A percentile compares a stretch with the other conserved stretches of the same genome.
Evolutionary conservation across 1,284 basidiomycete species (phyloP).

Genomic region (Ustilago xerochloae): DNA sequence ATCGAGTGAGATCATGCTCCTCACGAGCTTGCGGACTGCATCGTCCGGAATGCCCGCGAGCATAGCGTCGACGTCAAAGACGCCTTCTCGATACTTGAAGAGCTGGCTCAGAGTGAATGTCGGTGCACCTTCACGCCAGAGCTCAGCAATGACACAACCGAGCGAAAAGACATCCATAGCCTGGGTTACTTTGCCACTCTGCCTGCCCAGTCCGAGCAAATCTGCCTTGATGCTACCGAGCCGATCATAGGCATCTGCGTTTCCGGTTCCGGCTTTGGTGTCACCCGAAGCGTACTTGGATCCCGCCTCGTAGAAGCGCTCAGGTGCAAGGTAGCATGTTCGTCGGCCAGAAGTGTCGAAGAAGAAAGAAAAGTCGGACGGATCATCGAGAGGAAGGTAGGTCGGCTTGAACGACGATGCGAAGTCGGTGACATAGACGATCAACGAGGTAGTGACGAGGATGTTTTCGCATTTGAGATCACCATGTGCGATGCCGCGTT

Average conservation of each 20-base stretch:
- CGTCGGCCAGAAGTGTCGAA: slow-evolving; percentile 93
- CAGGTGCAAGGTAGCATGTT: slow-evolving; percentile 95
- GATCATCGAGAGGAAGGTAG: slow-evolving; percentile 93
- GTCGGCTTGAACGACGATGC: slow-evolving; percentile 93
- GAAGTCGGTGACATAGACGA: slow-evolving; percentile 95
- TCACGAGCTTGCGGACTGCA: slow-evolving; percentile 79
- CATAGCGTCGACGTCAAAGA: slow-evolving; percentile 80
- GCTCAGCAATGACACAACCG: slow-evolving; percentile 94
- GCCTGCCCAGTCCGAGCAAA: slow-evolving; percentile 68
- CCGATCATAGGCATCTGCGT: slow-evolving; percentile 14
- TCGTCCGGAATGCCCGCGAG: slow-evolving; percentile 82
- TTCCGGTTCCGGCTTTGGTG: neutral
- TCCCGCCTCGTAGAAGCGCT: slow-evolving; percentile 87
- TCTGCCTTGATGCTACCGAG: slow-evolving; percentile 44
- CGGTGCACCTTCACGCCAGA: slow-evolving; percentile 93
- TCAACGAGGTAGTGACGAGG: slow-evolving; percentile 94
- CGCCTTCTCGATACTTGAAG: slow-evolving; percentile 91
- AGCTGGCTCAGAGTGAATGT: slow-evolving; percentile 94
- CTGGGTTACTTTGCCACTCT: slow-evolving; percentile 86
- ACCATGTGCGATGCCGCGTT: slow-evolving; percentile 85
- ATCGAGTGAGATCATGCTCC: slow-evolving; percentile 87
- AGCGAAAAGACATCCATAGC: slow-evolving; percentile 97
- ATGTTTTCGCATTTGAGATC: slow-evolving; percentile 99
- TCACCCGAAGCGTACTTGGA: slow-evolving; percentile 70
- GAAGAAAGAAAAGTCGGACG: slow-evolving; percentile 96